A percentile compares a stretch with the other conserved stretches of the same genome.
These are phyloP conservation scores for Talaromyces funiculosus DNA, from an alignment of 2,329 filamentous ascomycete genomes.

Conservation along the genomic window DNA sequence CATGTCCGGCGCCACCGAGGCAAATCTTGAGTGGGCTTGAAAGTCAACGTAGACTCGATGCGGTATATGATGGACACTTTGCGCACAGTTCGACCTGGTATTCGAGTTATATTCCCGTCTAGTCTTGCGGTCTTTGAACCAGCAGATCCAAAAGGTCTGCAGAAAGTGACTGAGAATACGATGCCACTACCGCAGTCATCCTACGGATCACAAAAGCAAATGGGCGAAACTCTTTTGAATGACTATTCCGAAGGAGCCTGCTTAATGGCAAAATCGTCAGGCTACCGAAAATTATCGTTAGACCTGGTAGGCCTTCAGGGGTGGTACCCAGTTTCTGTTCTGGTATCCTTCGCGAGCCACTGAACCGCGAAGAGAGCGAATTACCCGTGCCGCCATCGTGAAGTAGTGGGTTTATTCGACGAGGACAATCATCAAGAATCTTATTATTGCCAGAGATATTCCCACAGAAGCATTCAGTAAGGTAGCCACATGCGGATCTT, in stretches of 20 bases:
- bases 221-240: conserved; percentile 1
- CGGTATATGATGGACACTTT: conserved; percentile 2
- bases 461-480: not conserved
- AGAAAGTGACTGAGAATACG: conserved; percentile 1
- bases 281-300: conserved; percentile 3
- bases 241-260: not conserved
- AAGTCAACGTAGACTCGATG: conserved; percentile 7
- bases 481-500: not conserved
- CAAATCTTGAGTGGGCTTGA: conserved; percentile 2
- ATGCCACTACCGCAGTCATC: conserved; percentile 7
- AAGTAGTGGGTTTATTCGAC: conserved; percentile 6
- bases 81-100: not conserved
- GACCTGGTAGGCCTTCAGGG: conserved; percentile 1
- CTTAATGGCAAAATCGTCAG: conserved; percentile 6
- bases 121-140: conserved; percentile 7
- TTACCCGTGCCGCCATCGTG: not conserved
- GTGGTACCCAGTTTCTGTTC: conserved; percentile 7
- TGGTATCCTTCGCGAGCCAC: conserved; percentile 5
- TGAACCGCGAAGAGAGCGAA: conserved; percentile 3
- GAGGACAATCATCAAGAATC: conserved; percentile 2
- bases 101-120: conserved; percentile 8
- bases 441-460: not conserved
- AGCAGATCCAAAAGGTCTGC: not conserved
- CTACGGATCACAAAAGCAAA: conserved; percentile 1
- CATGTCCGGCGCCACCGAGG: conserved; percentile 7